Percentiles rank a stretch among this genome's conserved stretches.
phyloP scores from a whole-genome alignment of 192 early-diverging fungal species.

The Podila clonocystis region DNA sequence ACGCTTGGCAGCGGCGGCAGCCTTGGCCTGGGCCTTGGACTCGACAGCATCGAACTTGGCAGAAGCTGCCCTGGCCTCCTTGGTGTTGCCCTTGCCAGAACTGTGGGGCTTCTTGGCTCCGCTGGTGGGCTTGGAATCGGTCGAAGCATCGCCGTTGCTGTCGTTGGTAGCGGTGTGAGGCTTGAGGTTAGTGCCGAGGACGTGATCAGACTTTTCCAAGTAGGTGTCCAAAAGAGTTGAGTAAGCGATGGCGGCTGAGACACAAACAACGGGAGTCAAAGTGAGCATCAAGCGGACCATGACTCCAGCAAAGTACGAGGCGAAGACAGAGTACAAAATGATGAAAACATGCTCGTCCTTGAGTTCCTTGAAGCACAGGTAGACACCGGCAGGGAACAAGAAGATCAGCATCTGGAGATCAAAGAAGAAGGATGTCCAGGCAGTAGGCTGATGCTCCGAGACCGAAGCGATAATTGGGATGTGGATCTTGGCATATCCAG shows the following conservation, averaged over 20 bases:
- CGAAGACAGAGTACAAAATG: constrained; percentile 97
- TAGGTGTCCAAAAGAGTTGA: constrained; percentile 91
- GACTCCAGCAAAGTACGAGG: constrained; percentile 99
- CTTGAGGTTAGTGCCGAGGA: constrained; percentile 11
- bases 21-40: constrained; percentile 33
- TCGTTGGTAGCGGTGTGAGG: neutral
- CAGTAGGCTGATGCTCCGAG: constrained; percentile 99
- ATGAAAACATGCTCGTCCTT: constrained; percentile 98
- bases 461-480: constrained; percentile 99
- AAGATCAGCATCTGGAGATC: constrained; percentile 97
- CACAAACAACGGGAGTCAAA: constrained; percentile 97
- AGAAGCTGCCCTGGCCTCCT: constrained; percentile 9
- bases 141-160: constrained; percentile 14
- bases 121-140: constrained; percentile 5
- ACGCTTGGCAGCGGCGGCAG: constrained; percentile 16
- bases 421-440: constrained; percentile 99
- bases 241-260: constrained; percentile 90
- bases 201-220: constrained; percentile 60
- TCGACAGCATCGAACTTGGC: constrained; percentile 21
- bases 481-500: constrained; percentile 99
- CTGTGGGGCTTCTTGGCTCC: constrained; percentile 5
- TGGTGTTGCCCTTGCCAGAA: neutral
- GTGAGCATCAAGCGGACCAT: constrained; percentile 99
- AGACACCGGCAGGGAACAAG: constrained; percentile 97
- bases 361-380: constrained; percentile 96